These are phyloP conservation scores for Phytophthora pseudosyringae DNA, from an alignment of 352 stramenopile genomes.

Conservation along the genomic window DNA sequence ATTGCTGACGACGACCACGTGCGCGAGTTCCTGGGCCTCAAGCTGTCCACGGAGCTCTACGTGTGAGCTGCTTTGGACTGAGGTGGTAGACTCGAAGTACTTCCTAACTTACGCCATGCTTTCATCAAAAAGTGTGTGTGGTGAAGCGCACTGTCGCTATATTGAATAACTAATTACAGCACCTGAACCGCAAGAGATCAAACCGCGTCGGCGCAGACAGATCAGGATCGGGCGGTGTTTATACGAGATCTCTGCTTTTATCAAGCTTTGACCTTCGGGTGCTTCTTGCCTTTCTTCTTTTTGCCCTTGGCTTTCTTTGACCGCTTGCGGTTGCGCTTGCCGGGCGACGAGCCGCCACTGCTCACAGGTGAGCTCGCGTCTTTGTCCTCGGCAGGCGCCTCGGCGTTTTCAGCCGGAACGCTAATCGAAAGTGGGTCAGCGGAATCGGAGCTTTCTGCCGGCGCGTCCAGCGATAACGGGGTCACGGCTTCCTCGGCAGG, in stretches of 20 bases:
- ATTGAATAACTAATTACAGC: conserved; percentile 39
- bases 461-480: conserved; percentile 23
- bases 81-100: conserved; percentile 3
- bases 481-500: conserved; percentile 18
- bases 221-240: conserved; percentile 12
- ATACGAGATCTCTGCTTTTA: conserved; percentile 11
- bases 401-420: conserved; percentile 32
- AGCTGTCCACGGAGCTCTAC: conserved; percentile 66
- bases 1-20: conserved; percentile 61
- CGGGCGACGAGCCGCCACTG: conserved; percentile 24
- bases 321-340: conserved; percentile 34
- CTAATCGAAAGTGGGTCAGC: conserved; percentile 25
- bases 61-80: conserved; percentile 36
- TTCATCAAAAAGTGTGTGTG: conserved; percentile 30
- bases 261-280: conserved; percentile 39
- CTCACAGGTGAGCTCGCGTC: conserved; percentile 29
- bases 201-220: not conserved
- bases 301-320: conserved; percentile 71
- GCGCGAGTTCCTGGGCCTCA: conserved; percentile 69
- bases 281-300: conserved; percentile 64
- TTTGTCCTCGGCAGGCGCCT: conserved; percentile 26
- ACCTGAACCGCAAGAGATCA: conserved; percentile 1
- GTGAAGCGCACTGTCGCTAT: conserved; percentile 22
- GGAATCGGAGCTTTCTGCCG: conserved; percentile 17
- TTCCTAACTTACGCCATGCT: conserved; percentile 13